Percentiles rank a stretch among this genome's conserved stretches.
Conservation (phyloP, 176 grass and related monocot species). For the Aegilops speltoides region DNA sequence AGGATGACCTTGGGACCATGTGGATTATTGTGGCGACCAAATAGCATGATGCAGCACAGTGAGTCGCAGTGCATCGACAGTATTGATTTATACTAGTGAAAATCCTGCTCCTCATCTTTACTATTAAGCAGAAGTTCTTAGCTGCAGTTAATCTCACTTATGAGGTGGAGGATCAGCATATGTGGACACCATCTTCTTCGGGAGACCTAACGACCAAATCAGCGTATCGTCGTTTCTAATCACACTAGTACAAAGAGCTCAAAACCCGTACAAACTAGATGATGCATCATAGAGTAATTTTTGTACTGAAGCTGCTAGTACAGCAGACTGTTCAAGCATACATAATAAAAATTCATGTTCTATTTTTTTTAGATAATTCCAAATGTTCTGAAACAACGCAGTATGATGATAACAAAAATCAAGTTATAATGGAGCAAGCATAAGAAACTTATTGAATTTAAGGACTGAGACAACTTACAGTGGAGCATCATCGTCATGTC, state of each 20-base stretch:
- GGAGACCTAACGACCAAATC: not conserved
- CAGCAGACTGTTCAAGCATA: not conserved
- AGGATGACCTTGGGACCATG: too few species aligned
- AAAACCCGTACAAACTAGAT: not conserved
- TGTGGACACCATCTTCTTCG: too few species aligned
- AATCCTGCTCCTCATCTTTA: too few species aligned
- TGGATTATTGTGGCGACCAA: too few species aligned
- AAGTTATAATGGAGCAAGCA: conserved; percentile 17
- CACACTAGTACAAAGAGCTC: not conserved
- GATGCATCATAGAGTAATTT: not conserved
- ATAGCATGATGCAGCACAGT: too few species aligned
- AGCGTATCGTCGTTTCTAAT: not conserved
- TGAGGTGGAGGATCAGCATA: too few species aligned
- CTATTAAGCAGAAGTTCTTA: too few species aligned
- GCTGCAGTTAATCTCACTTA: too few species aligned
- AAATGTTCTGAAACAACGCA: not conserved
- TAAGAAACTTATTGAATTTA: conserved; percentile 2
- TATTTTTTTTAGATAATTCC: not conserved
- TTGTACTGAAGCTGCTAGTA: not conserved
- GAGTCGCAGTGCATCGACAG: too few species aligned
- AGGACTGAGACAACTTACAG: conserved; percentile 58
- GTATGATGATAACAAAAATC: not conserved
- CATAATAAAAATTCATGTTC: not conserved
- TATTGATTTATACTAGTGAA: too few species aligned
- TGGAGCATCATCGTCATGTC: conserved; percentile 72